Base-by-base conservation (phyloP, 148 eudicot species). In the Silene uniflora region DNA sequence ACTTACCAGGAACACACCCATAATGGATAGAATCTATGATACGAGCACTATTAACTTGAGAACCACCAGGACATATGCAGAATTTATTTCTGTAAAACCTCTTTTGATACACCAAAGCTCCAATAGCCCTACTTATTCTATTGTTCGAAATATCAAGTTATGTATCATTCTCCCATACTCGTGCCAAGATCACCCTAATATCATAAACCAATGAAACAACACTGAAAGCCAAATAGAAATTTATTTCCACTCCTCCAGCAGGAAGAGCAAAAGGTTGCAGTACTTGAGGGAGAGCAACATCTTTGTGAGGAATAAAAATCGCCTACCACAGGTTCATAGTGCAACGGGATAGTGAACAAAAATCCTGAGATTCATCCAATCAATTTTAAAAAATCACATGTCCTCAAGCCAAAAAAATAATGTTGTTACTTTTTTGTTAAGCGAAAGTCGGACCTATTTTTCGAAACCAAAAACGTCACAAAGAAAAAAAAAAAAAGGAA, bases 211-310 rank as follows among this genome's bases (percentile, higher is more conserved):
- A 29, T 29, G 4, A 1, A 1, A 29, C 32, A 29, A 29, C 32
- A 29, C 32, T 4, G 4, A 29, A 29, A 29, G 32, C 32, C 32
- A 29, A 29, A 29, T 4, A 29, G 1, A n/a, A n/a, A n/a, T n/a
- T n/a, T n/a, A n/a, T n/a, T n/a, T n/a, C 32, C 32, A 1, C 4
- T 4, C 32, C 2, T 4, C 1, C 32, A 29, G 91, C 90, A 42
- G 97, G 93, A 81, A 94, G 96, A 67, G 93, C 96, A 86, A 91
- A 94, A 7, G 97, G 98, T 85, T 94, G 98, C 72, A 91, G 79
- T 58, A 91, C 89, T 94, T 92, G 98, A 59, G 98, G 98, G 72
- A 91, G 88, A 75, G 97, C 96, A n/a, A n/a, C n/a, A n/a, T n/a
- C n/a, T n/a, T n/a, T n/a, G n/a, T n/a, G n/a, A n/a, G n/a, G n/a